Conservation (phyloP, 2,329 filamentous ascomycete genomes). For the Phialocephala subalpina region DNA sequence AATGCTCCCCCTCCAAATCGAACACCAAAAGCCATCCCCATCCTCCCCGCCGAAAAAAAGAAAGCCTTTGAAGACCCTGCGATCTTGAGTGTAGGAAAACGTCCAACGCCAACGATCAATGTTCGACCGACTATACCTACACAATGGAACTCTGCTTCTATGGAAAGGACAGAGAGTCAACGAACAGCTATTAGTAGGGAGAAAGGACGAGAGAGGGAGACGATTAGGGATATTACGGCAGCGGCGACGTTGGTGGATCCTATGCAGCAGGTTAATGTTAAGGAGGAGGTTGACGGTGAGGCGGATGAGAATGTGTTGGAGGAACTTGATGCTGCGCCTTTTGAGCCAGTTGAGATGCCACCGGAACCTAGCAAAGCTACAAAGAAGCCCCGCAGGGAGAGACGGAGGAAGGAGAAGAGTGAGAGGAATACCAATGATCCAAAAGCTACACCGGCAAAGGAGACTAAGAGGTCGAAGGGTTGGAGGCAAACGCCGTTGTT, state of each 20-base stretch:
- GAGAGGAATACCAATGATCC: conserved; percentile 48
- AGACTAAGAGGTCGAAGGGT: conserved; percentile 63
- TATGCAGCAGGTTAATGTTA: conserved; percentile 49
- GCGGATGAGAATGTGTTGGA: conserved; percentile 35
- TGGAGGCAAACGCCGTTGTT: conserved; percentile 74
- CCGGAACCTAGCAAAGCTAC: conserved; percentile 33
- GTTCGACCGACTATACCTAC: conserved; percentile 27
- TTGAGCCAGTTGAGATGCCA: conserved; percentile 20
- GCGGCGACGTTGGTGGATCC: conserved; percentile 53
- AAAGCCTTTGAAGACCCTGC: conserved; percentile 45
- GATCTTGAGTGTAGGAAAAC: conserved; percentile 45
- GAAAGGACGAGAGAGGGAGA: conserved; percentile 31
- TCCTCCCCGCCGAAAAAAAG: conserved; percentile 15
- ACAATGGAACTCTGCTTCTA: conserved; percentile 45
- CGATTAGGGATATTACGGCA: conserved; percentile 39
- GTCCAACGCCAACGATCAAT: conserved; percentile 41
- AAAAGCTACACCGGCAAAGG: conserved; percentile 52
- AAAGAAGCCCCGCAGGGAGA: conserved; percentile 47
- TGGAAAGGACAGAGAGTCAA: conserved; percentile 38
- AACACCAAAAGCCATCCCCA: conserved; percentile 19
- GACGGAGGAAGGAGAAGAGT: conserved; percentile 43
- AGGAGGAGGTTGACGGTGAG: conserved; percentile 33
- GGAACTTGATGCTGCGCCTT: conserved; percentile 34
- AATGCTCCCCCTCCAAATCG: conserved; percentile 30
- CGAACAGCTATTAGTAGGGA: conserved; percentile 36